Conservation (phyloP, 768 basidiomycete genomes). For the Cystofilobasidium ferigula region DNA sequence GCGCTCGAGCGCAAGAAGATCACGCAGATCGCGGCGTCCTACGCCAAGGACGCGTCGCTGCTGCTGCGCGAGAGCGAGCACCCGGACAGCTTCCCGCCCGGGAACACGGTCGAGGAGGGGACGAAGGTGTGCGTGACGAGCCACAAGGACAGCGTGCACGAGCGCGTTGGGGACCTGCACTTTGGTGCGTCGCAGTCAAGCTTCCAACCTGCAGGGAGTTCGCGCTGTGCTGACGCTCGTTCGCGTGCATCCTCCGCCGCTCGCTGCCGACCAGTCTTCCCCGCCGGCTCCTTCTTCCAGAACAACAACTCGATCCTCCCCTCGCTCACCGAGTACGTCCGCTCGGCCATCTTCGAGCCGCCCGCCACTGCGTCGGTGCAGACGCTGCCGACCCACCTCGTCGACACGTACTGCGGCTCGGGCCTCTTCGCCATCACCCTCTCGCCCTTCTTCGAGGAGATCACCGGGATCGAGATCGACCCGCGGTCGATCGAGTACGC, state of each 20-base stretch:
- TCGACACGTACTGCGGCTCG: conserved; percentile 77
- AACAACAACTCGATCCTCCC: conserved; percentile 90
- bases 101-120: conserved; percentile 31
- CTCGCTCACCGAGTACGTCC: conserved; percentile 72
- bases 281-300: conserved; percentile 83
- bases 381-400: conserved; percentile 58
- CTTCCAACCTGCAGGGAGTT: too few relatives aligned
- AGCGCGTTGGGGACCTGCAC: conserved; percentile 77
- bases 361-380: conserved; percentile 4
- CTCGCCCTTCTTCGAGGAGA: conserved; percentile 57
- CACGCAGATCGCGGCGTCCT: conserved; percentile 46
- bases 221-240: not conserved
- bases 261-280: conserved; percentile 32
- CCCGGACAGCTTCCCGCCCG: conserved; percentile 2
- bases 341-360: conserved; percentile 51
- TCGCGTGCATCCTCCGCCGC: not conserved
- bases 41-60: conserved; percentile 78
- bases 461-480: conserved; percentile 50
- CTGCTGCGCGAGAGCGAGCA: conserved; percentile 70
- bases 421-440: conserved; percentile 81
- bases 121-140: conserved; percentile 69
- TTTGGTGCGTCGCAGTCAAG: conserved; percentile 45
- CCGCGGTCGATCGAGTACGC: conserved; percentile 36
- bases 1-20: conserved; percentile 54
- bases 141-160: conserved; percentile 68